A percentile compares a stretch with the other conserved stretches of the same genome.
Conservation (phyloP, 257 asterid species). For the Ligustrum vulgare region DNA sequence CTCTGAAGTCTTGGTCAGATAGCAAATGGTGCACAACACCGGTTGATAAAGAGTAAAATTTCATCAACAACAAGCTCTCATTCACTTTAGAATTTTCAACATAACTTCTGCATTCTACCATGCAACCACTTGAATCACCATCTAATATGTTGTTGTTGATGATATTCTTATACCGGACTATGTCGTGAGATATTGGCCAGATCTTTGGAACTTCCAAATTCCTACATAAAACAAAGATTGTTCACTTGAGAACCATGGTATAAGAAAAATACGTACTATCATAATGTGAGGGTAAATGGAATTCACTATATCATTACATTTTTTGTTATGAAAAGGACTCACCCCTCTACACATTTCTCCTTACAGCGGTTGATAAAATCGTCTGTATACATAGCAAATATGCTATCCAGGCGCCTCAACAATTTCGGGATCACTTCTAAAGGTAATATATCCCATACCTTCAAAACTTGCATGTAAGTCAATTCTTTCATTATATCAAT, state of each 20-base stretch:
- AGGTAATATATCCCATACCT: slow-evolving; percentile 65
- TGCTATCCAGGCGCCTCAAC: slow-evolving; percentile 51
- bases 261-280: not conserved
- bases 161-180: slow-evolving; percentile 39
- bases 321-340: slow-evolving; percentile 6
- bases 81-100: slow-evolving; percentile 67
- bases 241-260: not conserved
- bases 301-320: not conserved
- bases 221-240: slow-evolving; percentile 28
- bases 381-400: slow-evolving; percentile 49
- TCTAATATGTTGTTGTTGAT: not conserved
- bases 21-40: slow-evolving; percentile 58
- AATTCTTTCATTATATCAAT: slow-evolving; percentile 45
- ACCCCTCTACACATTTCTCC: slow-evolving; percentile 53
- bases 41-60: slow-evolving; percentile 60
- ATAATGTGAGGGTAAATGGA: not conserved
- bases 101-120: slow-evolving; percentile 33
- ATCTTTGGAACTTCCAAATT: slow-evolving; percentile 55
- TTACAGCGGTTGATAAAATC: slow-evolving; percentile 52
- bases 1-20: slow-evolving; percentile 41
- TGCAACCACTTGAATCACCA: slow-evolving; percentile 24
- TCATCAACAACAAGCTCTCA: slow-evolving; percentile 69
- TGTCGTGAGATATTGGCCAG: slow-evolving; percentile 42
- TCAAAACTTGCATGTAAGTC: slow-evolving; percentile 50
- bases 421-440: slow-evolving; percentile 41